Conservation (phyloP, 2,329 filamentous ascomycete species). For the Hortaea werneckii region DNA sequence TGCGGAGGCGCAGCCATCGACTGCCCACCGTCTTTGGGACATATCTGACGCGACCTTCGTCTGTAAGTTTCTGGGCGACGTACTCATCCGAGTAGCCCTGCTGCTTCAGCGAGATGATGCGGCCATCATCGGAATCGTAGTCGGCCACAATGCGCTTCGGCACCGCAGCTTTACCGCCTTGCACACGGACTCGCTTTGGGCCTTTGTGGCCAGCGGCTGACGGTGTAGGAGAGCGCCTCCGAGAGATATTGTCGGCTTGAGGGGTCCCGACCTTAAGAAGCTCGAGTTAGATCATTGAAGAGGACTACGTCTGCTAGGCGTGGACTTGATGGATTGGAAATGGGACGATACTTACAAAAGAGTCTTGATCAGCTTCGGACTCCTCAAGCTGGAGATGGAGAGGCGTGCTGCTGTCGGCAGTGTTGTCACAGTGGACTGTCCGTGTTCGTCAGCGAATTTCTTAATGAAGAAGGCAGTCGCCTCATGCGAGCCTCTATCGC, state of each 20-base stretch:
- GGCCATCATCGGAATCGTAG: conserved; percentile 39
- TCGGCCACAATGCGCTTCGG: conserved; percentile 34
- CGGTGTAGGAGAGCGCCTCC: background rate
- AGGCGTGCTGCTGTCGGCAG: background rate
- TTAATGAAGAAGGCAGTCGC: no score
- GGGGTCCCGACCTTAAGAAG: conserved; percentile 8
- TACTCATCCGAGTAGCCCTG: conserved; percentile 34
- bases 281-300: background rate
- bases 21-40: conserved; percentile 39
- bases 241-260: conserved; percentile 7
- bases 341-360: background rate
- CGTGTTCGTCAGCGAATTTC: background rate
- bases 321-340: background rate
- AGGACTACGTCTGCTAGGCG: background rate
- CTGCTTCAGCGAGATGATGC: conserved; percentile 35
- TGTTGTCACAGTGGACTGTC: background rate
- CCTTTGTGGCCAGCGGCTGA: background rate
- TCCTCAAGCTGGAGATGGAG: background rate
- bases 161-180: conserved; percentile 30
- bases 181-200: conserved; percentile 20
- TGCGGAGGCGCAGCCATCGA: conserved; percentile 37
- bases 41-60: conserved; percentile 35
- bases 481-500: no score
- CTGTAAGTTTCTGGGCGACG: conserved; percentile 32
- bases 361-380: conserved; percentile 2